Evolutionary conservation across 805 yeast genomes (phyloP), one percentile per base, ranked within the genome.

Genomic region (Starmerella vaccinii): DNA sequence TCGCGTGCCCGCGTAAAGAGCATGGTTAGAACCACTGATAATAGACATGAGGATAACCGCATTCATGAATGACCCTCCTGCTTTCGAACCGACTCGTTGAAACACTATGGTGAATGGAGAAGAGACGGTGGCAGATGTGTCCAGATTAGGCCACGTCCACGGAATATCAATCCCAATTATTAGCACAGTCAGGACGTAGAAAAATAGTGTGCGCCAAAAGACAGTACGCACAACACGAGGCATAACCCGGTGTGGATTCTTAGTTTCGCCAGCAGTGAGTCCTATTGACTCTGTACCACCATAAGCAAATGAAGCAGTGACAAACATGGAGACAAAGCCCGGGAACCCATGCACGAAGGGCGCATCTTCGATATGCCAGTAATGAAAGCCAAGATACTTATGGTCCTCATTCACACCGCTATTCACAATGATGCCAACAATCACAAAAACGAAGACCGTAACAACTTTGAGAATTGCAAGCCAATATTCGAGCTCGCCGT

Each of bases 401-500:
- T 43, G 38, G 10, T 43, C 46, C 29, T 21, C 38, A 21, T 78
- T 78, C 30, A 71, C 76, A 39, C 84, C 84, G 21, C 73, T 77
- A 58, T 76, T 77, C 45, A 75, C 79, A 8, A 77, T 71, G 50
- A 80, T 72, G 49, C 81, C 73, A 46, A 78, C 62, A 52, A 80
- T 76, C 49, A 78, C 68, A 61, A 78, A 80, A 19, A 87, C 86
- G 16, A 79, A 60, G 61, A 83, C 75, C 30, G 84, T 75, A 46
- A 81, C 55, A 30, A 84, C 77, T 63, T 83, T 84, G 65, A 82
- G 70, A 10, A 75, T 59, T 0, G 83, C 80, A 56, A 79, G 74
- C 81, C 81, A 82, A 63, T 78, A 84, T 59, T 78, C 86, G 10
- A 77, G 68, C 50, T 80, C 75, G 50, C 81, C 75, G 51, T 78